Evolutionary conservation across 352 stramenopile genomes (phyloP).

Genomic region (Aphanomyces cochlioides): DNA sequence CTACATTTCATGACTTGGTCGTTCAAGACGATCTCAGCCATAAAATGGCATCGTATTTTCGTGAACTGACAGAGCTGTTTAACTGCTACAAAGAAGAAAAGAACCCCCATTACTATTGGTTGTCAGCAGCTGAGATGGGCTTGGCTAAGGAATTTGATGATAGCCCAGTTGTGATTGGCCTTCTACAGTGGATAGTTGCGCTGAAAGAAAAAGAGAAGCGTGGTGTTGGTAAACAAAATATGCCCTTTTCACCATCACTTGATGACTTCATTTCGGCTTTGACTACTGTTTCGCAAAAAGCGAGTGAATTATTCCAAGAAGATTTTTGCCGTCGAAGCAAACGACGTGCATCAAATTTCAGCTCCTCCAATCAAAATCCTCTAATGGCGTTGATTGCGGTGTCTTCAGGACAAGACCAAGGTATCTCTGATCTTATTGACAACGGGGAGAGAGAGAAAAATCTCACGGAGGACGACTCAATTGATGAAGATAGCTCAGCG

Average conservation of each 20-base stretch:
- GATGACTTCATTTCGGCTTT: constrained; percentile 67
- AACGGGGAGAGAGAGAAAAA: neutral
- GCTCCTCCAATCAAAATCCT: neutral
- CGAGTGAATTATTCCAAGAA: constrained; percentile 68
- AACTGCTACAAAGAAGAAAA: neutral
- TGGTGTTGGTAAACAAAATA: constrained; percentile 76
- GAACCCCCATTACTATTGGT: constrained; percentile 10
- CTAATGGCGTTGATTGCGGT: neutral
- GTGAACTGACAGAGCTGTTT: constrained; percentile 5
- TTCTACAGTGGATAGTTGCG: constrained; percentile 67
- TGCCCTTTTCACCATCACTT: constrained; percentile 61
- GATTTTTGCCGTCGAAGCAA: constrained; percentile 51
- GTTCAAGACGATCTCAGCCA: neutral
- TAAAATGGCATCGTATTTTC: constrained; percentile 2
- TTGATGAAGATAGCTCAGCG: neutral
- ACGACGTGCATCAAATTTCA: neutral
- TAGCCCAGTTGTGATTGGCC: constrained; percentile 55
- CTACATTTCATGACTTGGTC: neutral
- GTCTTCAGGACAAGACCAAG: neutral
- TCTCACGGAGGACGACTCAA: neutral
- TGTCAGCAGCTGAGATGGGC: constrained; percentile 54
- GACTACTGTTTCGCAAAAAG: constrained; percentile 49
- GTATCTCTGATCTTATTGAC: neutral
- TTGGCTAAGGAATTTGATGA: constrained; percentile 57
- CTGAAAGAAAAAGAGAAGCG: constrained; percentile 73